Conservation (phyloP, 495 filamentous ascomycete species). For the Platismatia glauca region DNA sequence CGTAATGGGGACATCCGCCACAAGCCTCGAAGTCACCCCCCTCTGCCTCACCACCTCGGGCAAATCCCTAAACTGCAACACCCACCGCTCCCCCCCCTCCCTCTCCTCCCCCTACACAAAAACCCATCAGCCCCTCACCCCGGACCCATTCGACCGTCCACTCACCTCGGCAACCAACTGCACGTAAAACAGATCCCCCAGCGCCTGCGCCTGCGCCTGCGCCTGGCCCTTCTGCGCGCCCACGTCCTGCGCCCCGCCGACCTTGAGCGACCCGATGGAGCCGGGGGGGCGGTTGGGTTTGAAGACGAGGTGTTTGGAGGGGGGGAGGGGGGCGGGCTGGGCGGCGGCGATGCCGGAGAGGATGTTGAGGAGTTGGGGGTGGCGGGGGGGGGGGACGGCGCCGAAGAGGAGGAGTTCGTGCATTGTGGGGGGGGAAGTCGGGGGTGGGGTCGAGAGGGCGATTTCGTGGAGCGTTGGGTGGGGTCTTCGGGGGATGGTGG, state of each 20-base stretch:
- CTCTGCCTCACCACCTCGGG: conserved; percentile 42
- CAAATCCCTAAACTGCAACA: conserved; percentile 45
- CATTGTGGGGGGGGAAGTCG: conserved; percentile 24
- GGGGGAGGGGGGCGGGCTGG: conserved; percentile 48
- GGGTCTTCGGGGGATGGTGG: too few species aligned
- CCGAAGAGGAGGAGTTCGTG: conserved; percentile 48
- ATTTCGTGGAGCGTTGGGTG: too few species aligned
- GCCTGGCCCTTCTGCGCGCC: conserved; percentile 34
- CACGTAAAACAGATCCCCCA: conserved; percentile 44
- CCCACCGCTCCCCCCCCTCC: conserved; percentile 28
- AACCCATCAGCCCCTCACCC: background rate
- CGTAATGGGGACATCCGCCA: conserved; percentile 37
- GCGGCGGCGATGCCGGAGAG: conserved; percentile 59
- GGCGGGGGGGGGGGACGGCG: conserved; percentile 36
- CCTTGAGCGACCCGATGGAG: conserved; percentile 28
- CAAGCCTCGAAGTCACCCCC: conserved; percentile 40
- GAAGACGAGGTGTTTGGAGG: conserved; percentile 56
- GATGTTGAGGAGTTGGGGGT: conserved; percentile 55
- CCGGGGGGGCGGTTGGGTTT: conserved; percentile 43
- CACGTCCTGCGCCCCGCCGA: conserved; percentile 38
- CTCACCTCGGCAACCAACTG: conserved; percentile 35
- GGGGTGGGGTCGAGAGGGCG: too few species aligned
- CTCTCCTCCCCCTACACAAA: background rate
- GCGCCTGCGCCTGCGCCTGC: conserved; percentile 39
- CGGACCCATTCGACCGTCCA: background rate